Evolutionary conservation across 805 yeast genomes (phyloP).

Genomic region (Hanseniaspora hatyaiensis): DNA sequence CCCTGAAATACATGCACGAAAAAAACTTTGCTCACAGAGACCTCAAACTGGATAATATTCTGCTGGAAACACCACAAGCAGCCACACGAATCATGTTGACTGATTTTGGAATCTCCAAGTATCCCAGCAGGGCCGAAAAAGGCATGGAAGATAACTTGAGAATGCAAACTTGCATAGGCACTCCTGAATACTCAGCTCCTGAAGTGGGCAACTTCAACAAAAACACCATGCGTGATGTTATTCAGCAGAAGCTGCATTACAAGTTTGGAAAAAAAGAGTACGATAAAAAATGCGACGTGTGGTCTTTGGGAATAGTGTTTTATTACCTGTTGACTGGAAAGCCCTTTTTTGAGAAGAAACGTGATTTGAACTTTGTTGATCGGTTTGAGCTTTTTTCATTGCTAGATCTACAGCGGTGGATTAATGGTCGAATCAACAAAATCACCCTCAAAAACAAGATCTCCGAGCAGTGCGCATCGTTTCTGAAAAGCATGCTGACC

Average conservation of each 20-base stretch:
- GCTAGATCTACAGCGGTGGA: background rate
- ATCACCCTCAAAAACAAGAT: background rate
- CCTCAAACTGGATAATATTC: constrained; percentile 52
- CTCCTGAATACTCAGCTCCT: constrained; percentile 64
- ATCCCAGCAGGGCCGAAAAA: background rate
- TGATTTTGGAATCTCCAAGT: constrained; percentile 54
- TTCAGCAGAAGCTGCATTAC: background rate
- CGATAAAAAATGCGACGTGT: constrained; percentile 48
- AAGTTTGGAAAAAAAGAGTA: constrained; percentile 33
- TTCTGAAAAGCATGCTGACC: constrained; percentile 1
- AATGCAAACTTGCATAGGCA: constrained; percentile 45
- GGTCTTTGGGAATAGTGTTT: constrained; percentile 56
- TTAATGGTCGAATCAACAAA: background rate
- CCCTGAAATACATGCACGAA: constrained; percentile 44
- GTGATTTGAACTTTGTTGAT: constrained; percentile 11
- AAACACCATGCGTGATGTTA: constrained; percentile 8
- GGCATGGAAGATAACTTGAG: constrained; percentile 25
- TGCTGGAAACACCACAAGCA: constrained; percentile 43
- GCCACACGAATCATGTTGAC: constrained; percentile 47
- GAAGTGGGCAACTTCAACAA: constrained; percentile 38
- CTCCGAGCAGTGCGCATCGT: background rate
- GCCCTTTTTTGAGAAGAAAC: constrained; percentile 43
- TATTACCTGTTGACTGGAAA: constrained; percentile 54
- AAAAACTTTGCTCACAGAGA: constrained; percentile 54
- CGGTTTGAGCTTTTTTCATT: background rate